Evolutionary conservation across 1,139 yeast genomes (phyloP), one percentile per base, ranked within the genome.

Genomic region (Saccharomyces hybrid): DNA sequence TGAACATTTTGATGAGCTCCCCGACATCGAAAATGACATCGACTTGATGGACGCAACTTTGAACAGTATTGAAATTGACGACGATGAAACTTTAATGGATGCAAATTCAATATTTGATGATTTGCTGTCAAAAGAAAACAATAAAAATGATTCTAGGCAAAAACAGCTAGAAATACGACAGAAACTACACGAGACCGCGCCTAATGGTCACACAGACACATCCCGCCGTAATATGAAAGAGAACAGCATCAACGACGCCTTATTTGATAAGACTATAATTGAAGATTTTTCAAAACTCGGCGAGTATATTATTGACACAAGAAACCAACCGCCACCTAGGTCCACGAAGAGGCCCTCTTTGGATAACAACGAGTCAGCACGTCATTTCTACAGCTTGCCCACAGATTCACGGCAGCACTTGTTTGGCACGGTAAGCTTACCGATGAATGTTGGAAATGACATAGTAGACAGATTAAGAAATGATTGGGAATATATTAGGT

Each of bases 71-170:
- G 44, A 38, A 38, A 38, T 38, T 16, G 44, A 38, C 8, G 44
- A 38, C 25, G 57, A 61, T 16, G 59, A 59, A 28, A 52, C 52
- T 23, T 50, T 65, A 7, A 59, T 66, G 62, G 68, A 66, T 52
- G 59, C 65, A 14, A 67, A 63, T 52, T 48, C 60, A 26, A 61
- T 64, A 7, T 66, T 66, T 52, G 67, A 66, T 54, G 57, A 61
- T 49, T 52, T 66, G n/a, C 54, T 66, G 23, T 56, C 61, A 23
- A 63, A 61, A 44, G 59, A 60, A 9, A 62, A 63, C 48, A 31
- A 34, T 11, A 32, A 38, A 48, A 14, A 51, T 8, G 44, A 38
- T 5, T 38, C 25, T 0, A 38, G 44, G 44, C 25, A 13, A 3
- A 38, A 38, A 38, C 44, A 38, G 5, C 5, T 38, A 5, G 44